Conservation (phyloP, 352 stramenopile genomes). For the Phytophthora cryptogea region DNA sequence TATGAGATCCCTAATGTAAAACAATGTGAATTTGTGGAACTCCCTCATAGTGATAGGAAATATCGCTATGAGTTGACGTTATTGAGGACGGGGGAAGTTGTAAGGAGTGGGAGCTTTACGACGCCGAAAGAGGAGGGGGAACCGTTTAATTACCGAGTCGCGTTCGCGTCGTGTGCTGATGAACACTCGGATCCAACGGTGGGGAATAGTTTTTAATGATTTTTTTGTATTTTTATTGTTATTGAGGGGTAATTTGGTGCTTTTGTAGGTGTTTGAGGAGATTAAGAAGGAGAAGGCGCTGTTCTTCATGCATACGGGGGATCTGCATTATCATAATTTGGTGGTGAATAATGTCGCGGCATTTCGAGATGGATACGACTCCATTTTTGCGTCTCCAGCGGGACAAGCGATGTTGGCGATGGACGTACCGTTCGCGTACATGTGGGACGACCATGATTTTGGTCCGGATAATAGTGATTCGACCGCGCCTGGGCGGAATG, state of each 20-base stretch:
- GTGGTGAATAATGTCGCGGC: constrained; percentile 57
- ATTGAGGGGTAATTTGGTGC: constrained; percentile 7
- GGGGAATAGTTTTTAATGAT: neutral
- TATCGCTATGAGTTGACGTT: constrained; percentile 73
- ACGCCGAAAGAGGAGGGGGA: constrained; percentile 52
- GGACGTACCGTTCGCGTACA: constrained; percentile 87
- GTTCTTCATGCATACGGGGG: constrained; percentile 90
- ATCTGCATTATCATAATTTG: constrained; percentile 90
- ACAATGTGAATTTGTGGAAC: constrained; percentile 47
- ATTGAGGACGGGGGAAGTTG: constrained; percentile 34
- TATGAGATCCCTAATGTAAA: constrained; percentile 43
- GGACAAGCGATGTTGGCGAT: constrained; percentile 80
- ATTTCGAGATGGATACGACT: constrained; percentile 72
- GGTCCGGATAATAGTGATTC: constrained; percentile 89
- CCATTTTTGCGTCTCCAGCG: constrained; percentile 71
- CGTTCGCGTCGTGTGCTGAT: constrained; percentile 83
- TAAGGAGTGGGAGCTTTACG: constrained; percentile 47
- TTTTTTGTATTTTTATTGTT: constrained; percentile 18
- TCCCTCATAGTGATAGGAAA: constrained; percentile 49
- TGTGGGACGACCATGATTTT: constrained; percentile 93
- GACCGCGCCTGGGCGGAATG: constrained; percentile 67
- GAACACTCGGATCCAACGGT: constrained; percentile 76
- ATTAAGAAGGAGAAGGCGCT: constrained; percentile 70
- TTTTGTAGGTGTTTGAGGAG: constrained; percentile 53
- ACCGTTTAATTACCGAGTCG: constrained; percentile 68